Conservation (phyloP, 2,329 filamentous ascomycete genomes). For the Sporothrix brasiliensis region DNA sequence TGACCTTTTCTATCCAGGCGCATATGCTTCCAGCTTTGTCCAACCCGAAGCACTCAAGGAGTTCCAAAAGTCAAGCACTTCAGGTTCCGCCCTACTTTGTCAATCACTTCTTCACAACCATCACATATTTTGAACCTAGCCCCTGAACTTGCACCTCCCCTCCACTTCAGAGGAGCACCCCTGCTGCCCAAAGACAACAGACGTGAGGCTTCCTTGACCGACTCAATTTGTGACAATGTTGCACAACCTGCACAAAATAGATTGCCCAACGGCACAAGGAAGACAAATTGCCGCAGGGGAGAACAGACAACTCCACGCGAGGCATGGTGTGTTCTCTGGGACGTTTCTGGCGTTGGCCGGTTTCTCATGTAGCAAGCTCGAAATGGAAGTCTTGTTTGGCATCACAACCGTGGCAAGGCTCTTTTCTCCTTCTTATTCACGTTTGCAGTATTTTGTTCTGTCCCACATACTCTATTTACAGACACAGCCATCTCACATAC, state of each 20-base stretch:
- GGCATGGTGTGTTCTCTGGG: neutral
- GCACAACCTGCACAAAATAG: neutral
- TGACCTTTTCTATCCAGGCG: neutral
- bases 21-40: neutral
- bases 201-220: slow-evolving; percentile 4
- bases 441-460: neutral
- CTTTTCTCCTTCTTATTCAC: neutral
- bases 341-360: neutral
- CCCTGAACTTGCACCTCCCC: neutral
- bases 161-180: too few species aligned
- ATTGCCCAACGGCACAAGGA: neutral
- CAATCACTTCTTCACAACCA: neutral
- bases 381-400: neutral
- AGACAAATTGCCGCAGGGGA: neutral
- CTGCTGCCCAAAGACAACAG: neutral
- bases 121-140: neutral
- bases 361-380: neutral
- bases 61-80: too few species aligned
- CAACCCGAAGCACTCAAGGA: neutral
- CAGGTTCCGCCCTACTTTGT: too few species aligned
- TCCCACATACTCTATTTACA: too few species aligned
- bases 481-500: too few species aligned
- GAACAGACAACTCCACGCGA: slow-evolving; percentile 13
- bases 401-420: neutral
- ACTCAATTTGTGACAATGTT: slow-evolving; percentile 10